Conservation (phyloP, 2,329 filamentous ascomycete genomes). For the Cadophora malorum region DNA sequence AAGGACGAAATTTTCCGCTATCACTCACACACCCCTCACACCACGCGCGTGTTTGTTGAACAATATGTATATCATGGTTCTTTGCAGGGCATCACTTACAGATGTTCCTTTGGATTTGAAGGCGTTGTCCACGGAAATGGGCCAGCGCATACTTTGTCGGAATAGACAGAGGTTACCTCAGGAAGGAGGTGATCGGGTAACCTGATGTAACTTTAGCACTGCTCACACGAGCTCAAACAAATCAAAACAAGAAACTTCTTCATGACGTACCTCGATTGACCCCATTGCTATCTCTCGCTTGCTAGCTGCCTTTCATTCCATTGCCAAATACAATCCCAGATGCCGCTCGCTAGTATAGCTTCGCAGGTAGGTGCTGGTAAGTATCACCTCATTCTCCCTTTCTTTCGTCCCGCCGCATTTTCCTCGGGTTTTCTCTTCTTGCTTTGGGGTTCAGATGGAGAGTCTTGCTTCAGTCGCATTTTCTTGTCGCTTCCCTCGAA, state of each 20-base stretch:
- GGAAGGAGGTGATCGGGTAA: conserved; percentile 29
- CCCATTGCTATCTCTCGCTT: conserved; percentile 1
- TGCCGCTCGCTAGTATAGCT: neutral
- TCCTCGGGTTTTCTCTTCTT: conserved; percentile 37
- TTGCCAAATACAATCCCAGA: neutral
- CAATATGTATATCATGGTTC: conserved; percentile 39
- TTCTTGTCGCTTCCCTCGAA: conserved; percentile 43
- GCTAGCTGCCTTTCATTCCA: neutral
- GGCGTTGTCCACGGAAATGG: conserved; percentile 44
- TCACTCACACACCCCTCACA: conserved; percentile 17
- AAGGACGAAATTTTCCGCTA: conserved; percentile 22
- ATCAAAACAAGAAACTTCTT: conserved; percentile 30
- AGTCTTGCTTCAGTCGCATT: conserved; percentile 41
- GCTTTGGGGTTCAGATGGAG: conserved; percentile 14
- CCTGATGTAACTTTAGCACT: conserved; percentile 44
- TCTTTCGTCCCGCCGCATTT: conserved; percentile 32
- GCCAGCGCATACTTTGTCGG: conserved; percentile 38
- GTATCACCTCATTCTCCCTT: conserved; percentile 31
- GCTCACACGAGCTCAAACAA: conserved; percentile 35
- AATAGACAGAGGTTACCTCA: conserved; percentile 36
- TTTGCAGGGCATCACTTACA: conserved; percentile 39
- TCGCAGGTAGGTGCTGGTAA: neutral
- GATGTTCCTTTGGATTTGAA: conserved; percentile 33
- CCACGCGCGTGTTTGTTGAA: conserved; percentile 24
- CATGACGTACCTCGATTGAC: neutral